Conservation (phyloP, 257 asterid species). For the Solanum appendiculatum region DNA sequence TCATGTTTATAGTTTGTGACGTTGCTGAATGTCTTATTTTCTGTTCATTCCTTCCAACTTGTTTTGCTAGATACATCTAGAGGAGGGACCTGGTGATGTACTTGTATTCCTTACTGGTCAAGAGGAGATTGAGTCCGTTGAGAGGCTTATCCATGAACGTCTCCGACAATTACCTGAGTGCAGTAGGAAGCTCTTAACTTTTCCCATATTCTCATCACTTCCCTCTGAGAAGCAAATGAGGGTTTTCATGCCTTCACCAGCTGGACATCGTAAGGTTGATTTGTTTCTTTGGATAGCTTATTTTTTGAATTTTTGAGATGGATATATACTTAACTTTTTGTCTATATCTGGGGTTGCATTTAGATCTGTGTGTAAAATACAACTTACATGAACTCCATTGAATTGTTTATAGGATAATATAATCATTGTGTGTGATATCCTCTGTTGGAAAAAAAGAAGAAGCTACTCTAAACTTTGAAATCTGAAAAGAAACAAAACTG, state of each 20-base stretch:
- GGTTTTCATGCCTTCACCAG: slow-evolving; percentile 68
- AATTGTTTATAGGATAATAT: not conserved
- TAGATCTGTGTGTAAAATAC: not conserved
- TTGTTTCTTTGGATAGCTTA: not conserved
- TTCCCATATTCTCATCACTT: slow-evolving; percentile 89
- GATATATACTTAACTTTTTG: not conserved
- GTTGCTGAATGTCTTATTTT: not conserved
- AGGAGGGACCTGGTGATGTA: slow-evolving; percentile 84
- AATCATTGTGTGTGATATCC: not conserved
- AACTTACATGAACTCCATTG: not conserved
- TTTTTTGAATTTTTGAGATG: not conserved
- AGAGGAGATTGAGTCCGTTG: slow-evolving; percentile 94
- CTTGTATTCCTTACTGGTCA: slow-evolving; percentile 98
- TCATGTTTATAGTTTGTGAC: not conserved
- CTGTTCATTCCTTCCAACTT: not conserved
- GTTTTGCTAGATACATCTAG: slow-evolving; percentile 68
- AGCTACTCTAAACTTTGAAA: not conserved
- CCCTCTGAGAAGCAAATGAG: slow-evolving; percentile 96
- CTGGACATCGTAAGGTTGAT: slow-evolving; percentile 87
- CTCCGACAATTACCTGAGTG: slow-evolving; percentile 63
- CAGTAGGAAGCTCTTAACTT: slow-evolving; percentile 51
- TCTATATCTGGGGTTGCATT: not conserved
- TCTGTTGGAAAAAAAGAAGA: not conserved
- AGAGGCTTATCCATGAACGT: slow-evolving; percentile 76
- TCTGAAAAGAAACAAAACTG: not conserved